Evolutionary conservation across 495 filamentous ascomycete species (phyloP).

Genomic region (Pseudoneurospora amorphoporcata): DNA sequence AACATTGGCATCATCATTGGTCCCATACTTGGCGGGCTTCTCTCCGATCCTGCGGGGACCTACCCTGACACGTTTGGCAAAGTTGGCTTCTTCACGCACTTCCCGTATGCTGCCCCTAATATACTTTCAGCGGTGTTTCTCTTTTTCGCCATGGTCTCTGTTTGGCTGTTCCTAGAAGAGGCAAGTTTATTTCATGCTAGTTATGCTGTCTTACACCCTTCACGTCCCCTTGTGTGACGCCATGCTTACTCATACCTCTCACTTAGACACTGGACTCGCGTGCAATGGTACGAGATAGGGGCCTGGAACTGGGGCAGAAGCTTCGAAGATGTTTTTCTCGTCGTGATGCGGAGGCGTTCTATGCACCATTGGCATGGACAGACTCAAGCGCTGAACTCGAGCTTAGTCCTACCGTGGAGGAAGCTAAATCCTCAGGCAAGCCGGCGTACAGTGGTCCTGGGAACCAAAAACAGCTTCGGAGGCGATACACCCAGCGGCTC

Average conservation of each 20-base stretch:
- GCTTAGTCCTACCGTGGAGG: background rate
- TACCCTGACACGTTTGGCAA: conserved; percentile 62
- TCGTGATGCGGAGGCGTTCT: background rate
- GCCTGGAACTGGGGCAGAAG: conserved; percentile 28
- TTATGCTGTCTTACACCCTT: background rate
- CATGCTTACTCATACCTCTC: conserved; percentile 10
- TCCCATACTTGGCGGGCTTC: conserved; percentile 62
- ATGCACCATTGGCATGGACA: conserved; percentile 9
- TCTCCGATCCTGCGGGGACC: conserved; percentile 62
- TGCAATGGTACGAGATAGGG: conserved; percentile 38
- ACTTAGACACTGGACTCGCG: conserved; percentile 42
- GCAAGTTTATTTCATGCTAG: conserved; percentile 25
- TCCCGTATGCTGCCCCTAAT: conserved; percentile 69
- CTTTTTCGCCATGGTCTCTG: conserved; percentile 38
- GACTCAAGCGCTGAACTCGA: conserved; percentile 1
- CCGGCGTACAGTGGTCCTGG: background rate
- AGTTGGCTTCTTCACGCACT: conserved; percentile 54
- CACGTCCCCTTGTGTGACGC: background rate
- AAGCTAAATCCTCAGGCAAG: background rate
- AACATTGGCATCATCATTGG: conserved; percentile 72
- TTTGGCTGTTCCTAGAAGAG: conserved; percentile 63
- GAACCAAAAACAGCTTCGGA: conserved; percentile 7
- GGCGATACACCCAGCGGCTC: conserved; percentile 34
- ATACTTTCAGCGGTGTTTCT: conserved; percentile 62
- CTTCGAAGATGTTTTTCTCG: conserved; percentile 13